Conservation (phyloP, 2,329 filamentous ascomycete species). For the Aspergillus hortae region DNA sequence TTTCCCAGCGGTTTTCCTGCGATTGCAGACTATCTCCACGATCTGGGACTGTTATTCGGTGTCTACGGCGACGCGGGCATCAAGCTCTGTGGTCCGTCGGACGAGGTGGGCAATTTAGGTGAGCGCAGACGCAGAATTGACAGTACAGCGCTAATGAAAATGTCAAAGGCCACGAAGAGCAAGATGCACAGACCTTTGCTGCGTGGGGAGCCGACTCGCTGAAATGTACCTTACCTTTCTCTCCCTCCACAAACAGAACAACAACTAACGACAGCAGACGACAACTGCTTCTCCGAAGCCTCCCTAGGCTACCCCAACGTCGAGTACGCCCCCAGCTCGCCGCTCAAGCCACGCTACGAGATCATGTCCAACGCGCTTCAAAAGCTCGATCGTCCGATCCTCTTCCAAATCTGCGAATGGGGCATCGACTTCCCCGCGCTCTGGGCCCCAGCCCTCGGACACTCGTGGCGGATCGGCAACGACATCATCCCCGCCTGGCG, state of each 20-base stretch:
- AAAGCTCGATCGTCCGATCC: constrained; percentile 38
- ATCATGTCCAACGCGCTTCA: constrained; percentile 47
- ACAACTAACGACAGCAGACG: constrained; percentile 30
- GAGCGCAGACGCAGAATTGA: constrained; percentile 25
- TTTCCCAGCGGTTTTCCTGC: constrained; percentile 43
- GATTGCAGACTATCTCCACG: constrained; percentile 39
- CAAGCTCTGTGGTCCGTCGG: constrained; percentile 33
- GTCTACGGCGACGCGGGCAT: constrained; percentile 46
- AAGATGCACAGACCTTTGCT: constrained; percentile 37
- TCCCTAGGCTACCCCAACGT: constrained; percentile 41
- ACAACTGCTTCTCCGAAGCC: constrained; percentile 48
- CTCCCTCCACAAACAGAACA: not conserved
- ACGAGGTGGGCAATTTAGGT: constrained; percentile 37
- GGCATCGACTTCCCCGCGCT: constrained; percentile 48
- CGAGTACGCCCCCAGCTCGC: constrained; percentile 36
- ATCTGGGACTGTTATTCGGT: constrained; percentile 40
- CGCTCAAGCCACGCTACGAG: constrained; percentile 42
- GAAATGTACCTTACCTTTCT: constrained; percentile 44
- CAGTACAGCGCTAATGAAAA: not conserved
- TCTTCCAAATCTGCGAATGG: constrained; percentile 55
- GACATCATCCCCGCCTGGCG: constrained; percentile 53
- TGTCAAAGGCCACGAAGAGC: constrained; percentile 39
- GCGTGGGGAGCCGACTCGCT: constrained; percentile 43
- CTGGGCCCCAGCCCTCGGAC: constrained; percentile 48
- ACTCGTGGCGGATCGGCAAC: constrained; percentile 53